Base-by-base conservation (phyloP, 73 alveolate species). In the Breviolum minutum region DNA sequence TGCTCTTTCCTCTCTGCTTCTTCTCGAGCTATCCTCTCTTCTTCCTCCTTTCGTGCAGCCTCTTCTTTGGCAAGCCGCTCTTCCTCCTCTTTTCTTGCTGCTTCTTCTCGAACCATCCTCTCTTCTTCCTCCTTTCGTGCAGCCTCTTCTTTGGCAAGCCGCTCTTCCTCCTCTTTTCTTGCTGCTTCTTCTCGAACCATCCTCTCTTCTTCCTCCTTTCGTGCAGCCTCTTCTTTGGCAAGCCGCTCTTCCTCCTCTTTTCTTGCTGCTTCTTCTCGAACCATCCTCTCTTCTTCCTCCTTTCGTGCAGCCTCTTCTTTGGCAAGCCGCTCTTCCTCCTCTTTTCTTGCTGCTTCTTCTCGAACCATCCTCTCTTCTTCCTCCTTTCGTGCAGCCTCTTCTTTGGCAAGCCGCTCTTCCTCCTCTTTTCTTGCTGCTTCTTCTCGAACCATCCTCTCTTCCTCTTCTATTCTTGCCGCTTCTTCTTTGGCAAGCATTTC, bases 351-450 rank as follows among this genome's bases (percentile, higher is more conserved):
- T 40, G 88, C 88, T 29, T 80, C 88, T 32, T 80, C 91, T 82
- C 40, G 40, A 70, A 71, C 91, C 40, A 82, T 30, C 26, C 91
- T 40, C 13, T 82, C 91, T n/a, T 82, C 91, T 30, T 82, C 91
- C 30, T 40, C 91, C 70, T 82, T 82, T 22, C 71, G 69, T 22
- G 60, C 63, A 24, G 87, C 87, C 13, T 79, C 87, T 32, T 79
- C 87, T 79, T 14, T 79, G 73, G 91, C 91, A 30, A 40, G 70
- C 26, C 91, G 68, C 30, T 82, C 91, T n/a, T 82, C 91, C 54
- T 40, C 54, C 54, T 40, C 54, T 40, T 40, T 40, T 40, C 54
- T 40, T 40, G 54, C 54, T 0, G 54, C 54, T 40, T 40, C 54
- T 40, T 40, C 54, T 40, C 3, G 54, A 40, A 3, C 54, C 3